phyloP scores from a whole-genome alignment of 1,139 yeast genomes.

The Geotrichum australiense region DNA sequence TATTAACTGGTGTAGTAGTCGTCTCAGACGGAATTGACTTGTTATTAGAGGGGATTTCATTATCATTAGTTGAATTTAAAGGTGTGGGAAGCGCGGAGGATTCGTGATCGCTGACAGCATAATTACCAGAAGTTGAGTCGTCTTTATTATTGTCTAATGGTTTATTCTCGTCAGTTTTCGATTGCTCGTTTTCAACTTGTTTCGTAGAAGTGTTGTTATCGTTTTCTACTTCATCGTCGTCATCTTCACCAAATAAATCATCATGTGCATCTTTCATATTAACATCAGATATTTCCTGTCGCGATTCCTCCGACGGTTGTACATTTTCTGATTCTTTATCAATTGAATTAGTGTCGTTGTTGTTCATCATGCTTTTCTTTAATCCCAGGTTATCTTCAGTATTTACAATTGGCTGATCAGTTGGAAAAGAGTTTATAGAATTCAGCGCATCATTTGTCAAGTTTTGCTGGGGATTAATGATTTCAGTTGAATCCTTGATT shows the following conservation, averaged over 20 bases:
- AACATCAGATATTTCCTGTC: constrained; percentile 1
- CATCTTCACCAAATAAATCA: constrained; percentile 9
- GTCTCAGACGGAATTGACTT: no score
- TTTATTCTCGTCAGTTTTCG: no score
- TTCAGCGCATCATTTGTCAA: constrained; percentile 2
- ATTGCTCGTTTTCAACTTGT: no score
- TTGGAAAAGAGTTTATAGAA: constrained; percentile 7
- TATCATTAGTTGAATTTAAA: no score
- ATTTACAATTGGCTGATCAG: constrained; percentile 5
- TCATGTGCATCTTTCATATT: constrained; percentile 3
- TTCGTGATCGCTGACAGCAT: no score
- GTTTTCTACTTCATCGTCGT: not conserved
- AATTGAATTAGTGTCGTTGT: not conserved
- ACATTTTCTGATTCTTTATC: not conserved
- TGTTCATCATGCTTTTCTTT: not conserved
- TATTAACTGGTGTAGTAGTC: not conserved
- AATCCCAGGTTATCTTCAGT: no score
- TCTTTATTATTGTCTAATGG: no score
- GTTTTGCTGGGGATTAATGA: constrained; percentile 4
- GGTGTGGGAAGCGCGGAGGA: no score
- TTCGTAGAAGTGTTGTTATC: not conserved
- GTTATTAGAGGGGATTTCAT: no score
- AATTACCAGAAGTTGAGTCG: no score
- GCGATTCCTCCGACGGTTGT: not conserved
- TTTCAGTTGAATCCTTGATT: constrained; percentile 1